Percentiles rank a stretch among this genome's conserved stretches.
These are phyloP conservation scores for Skeletonema costatum DNA, from an alignment of 108 stramenopile species.

Conservation along the genomic window DNA sequence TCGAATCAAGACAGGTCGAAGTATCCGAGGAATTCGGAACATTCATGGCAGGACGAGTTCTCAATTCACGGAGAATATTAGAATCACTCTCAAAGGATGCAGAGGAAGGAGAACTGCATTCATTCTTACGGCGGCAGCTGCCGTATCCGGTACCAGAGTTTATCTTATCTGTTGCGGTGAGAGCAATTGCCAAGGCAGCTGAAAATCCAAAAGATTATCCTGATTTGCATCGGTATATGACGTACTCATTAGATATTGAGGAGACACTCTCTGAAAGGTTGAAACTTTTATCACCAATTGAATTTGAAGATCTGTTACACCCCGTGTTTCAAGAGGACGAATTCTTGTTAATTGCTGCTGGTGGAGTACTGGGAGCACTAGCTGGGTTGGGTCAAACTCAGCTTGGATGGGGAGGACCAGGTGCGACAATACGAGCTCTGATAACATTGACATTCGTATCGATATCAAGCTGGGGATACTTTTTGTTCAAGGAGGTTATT, in stretches of 20 bases:
- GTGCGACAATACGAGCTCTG: constrained; percentile 56
- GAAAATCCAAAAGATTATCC: constrained; percentile 54
- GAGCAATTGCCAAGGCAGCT: constrained; percentile 64
- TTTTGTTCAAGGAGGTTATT: constrained; percentile 45
- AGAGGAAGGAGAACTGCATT: constrained; percentile 63
- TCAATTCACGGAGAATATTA: constrained; percentile 58
- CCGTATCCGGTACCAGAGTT: constrained; percentile 73
- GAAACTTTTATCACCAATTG: constrained; percentile 68
- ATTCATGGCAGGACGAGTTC: constrained; percentile 67
- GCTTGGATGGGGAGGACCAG: constrained; percentile 80
- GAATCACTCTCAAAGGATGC: constrained; percentile 62
- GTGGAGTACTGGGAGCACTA: constrained; percentile 87
- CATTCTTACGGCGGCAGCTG: constrained; percentile 67
- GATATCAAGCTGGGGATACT: constrained; percentile 45
- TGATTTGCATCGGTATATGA: constrained; percentile 67
- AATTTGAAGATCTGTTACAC: constrained; percentile 93
- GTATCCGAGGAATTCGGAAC: constrained; percentile 71
- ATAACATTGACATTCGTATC: constrained; percentile 42
- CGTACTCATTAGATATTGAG: constrained; percentile 57
- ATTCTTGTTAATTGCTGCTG: constrained; percentile 88
- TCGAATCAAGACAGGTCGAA: constrained; percentile 90
- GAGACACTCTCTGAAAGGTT: constrained; percentile 81
- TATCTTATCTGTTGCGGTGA: constrained; percentile 60
- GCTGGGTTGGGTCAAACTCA: constrained; percentile 85
- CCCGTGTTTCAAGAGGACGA: constrained; percentile 98